These are phyloP conservation scores for Grigorovia jiainica DNA, from an alignment of 805 yeast genomes.

Conservation along the genomic window DNA sequence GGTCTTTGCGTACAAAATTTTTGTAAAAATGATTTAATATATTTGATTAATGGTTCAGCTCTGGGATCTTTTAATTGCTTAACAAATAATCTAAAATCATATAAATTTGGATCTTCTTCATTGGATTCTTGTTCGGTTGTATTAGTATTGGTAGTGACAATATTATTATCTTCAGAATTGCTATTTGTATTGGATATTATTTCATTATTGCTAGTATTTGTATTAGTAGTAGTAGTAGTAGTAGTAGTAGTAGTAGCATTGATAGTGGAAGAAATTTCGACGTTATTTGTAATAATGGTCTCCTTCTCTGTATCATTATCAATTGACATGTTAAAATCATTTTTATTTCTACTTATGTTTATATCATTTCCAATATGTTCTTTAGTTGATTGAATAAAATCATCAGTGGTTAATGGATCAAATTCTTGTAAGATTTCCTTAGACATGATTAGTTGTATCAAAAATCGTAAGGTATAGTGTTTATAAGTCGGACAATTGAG, in stretches of 20 bases:
- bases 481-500: too few relatives aligned
- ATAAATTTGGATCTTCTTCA: conserved; percentile 22
- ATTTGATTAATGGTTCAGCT: conserved; percentile 85
- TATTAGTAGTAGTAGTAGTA: too few relatives aligned
- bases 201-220: too few relatives aligned
- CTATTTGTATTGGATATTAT: background rate
- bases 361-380: background rate
- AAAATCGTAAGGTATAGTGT: too few relatives aligned
- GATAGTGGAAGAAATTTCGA: too few relatives aligned
- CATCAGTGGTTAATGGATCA: conserved; percentile 6
- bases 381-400: background rate
- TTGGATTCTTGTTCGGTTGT: too few relatives aligned
- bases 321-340: too few relatives aligned
- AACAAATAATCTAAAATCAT: conserved; percentile 79
- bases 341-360: too few relatives aligned
- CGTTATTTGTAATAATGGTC: too few relatives aligned
- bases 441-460: background rate
- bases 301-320: too few relatives aligned
- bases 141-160: too few relatives aligned
- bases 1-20: conserved; percentile 53
- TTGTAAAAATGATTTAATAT: conserved; percentile 71
- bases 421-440: conserved; percentile 7
- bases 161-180: background rate
- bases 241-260: too few relatives aligned
- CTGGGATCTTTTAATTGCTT: conserved; percentile 57